Evolutionary conservation across 352 stramenopile genomes (phyloP).

Genomic region (Thalassiosira hispida): DNA sequence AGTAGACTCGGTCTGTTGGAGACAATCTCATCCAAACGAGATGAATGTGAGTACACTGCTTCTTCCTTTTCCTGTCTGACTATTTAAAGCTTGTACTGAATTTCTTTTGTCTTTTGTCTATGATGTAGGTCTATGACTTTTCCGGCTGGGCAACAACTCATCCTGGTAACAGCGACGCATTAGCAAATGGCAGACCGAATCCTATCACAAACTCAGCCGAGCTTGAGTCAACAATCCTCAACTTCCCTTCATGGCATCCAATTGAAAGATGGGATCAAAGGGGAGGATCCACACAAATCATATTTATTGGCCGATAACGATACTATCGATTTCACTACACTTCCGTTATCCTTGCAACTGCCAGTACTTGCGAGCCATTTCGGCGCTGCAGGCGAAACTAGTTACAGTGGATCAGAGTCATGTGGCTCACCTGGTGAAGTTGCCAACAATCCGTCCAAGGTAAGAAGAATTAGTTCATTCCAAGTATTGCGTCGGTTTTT

Average conservation of each 20-base stretch:
- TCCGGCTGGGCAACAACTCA: neutral
- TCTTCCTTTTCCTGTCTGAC: neutral
- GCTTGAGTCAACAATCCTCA: neutral
- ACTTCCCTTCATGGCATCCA: neutral
- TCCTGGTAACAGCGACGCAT: neutral
- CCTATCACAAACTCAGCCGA: neutral
- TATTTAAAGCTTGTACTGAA: neutral
- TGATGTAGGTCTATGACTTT: neutral
- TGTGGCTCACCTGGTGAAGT: neutral
- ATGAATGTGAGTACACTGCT: neutral
- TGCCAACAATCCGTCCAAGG: neutral
- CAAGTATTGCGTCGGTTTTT: too few relatives aligned
- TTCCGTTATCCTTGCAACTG: neutral
- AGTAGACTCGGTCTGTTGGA: too few relatives aligned
- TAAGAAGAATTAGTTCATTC: neutral
- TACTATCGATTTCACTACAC: neutral
- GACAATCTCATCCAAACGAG: neutral
- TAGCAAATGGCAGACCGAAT: neutral
- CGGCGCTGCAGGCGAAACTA: neutral
- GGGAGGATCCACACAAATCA: neutral
- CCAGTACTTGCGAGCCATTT: neutral
- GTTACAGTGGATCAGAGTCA: neutral
- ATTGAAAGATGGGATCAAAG: neutral
- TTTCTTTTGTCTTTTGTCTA: neutral
- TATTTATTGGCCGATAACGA: neutral